A percentile compares a stretch with the other conserved stretches of the same genome.
phyloP scores from a whole-genome alignment of 192 early-diverging fungal genomes.

The Podila horticola region DNA sequence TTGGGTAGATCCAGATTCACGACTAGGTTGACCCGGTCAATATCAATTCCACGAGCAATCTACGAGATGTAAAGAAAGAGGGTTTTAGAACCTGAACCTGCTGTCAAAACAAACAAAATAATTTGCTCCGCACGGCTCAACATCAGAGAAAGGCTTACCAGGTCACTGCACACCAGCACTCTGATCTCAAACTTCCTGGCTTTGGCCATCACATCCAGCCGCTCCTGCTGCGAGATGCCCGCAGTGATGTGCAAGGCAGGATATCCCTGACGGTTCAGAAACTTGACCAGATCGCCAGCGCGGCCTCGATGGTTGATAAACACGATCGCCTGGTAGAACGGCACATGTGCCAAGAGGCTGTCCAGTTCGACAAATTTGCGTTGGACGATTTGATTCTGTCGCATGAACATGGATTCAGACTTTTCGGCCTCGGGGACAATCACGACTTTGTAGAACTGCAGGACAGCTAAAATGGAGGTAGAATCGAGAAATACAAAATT shows the following conservation, averaged over 20 bases:
- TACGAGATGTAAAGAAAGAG: conserved; percentile 1
- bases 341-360: conserved; percentile 54
- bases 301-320: conserved; percentile 66
- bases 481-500: not conserved
- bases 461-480: conserved; percentile 51
- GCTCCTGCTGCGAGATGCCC: conserved; percentile 55
- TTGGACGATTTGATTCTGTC: conserved; percentile 48
- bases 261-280: conserved; percentile 61
- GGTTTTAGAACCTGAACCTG: not conserved
- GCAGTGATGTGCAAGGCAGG: conserved; percentile 59
- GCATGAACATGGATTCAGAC: conserved; percentile 24
- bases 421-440: conserved; percentile 17
- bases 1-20: conserved; percentile 82
- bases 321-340: conserved; percentile 71
- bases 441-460: conserved; percentile 58
- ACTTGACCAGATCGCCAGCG: conserved; percentile 58
- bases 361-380: conserved; percentile 59
- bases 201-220: conserved; percentile 61
- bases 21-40: conserved; percentile 76
- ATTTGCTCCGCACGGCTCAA: not conserved
- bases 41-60: conserved; percentile 77
- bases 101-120: not conserved
- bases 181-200: conserved; percentile 63
- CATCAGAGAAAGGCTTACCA: conserved; percentile 49
- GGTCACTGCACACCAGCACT: conserved; percentile 68